Conservation (phyloP, 805 yeast species). For the Priceomyces carsonii region DNA sequence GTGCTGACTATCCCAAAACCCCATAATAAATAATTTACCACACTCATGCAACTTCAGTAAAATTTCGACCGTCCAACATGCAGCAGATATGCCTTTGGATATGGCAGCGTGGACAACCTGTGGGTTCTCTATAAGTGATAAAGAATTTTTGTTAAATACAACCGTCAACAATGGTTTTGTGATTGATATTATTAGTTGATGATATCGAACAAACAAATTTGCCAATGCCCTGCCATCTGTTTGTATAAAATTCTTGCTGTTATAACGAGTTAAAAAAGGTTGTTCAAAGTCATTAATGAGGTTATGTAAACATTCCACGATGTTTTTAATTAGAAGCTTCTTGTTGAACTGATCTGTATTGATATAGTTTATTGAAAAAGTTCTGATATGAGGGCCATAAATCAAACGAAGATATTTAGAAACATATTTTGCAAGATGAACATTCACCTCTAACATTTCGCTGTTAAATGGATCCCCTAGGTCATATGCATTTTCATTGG, state of each 20-base stretch:
- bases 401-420: slow-evolving; percentile 35
- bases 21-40: slow-evolving; percentile 31
- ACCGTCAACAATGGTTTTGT: slow-evolving; percentile 35
- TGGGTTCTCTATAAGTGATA: slow-evolving; percentile 21
- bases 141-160: slow-evolving; percentile 26
- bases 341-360: slow-evolving; percentile 42
- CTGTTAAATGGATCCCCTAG: slow-evolving; percentile 31
- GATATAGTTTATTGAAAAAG: slow-evolving; percentile 40
- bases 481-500: slow-evolving; percentile 30
- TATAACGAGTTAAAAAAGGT: slow-evolving; percentile 25
- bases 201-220: slow-evolving; percentile 36
- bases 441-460: slow-evolving; percentile 34
- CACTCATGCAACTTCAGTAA: slow-evolving; percentile 26
- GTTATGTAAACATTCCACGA: slow-evolving; percentile 27
- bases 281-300: slow-evolving; percentile 32
- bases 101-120: slow-evolving; percentile 26
- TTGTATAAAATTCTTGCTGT: slow-evolving; percentile 19
- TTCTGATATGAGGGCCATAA: slow-evolving; percentile 42
- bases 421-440: slow-evolving; percentile 39
- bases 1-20: slow-evolving; percentile 44
- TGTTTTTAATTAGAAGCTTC: slow-evolving; percentile 30
- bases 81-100: slow-evolving; percentile 27
- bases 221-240: slow-evolving; percentile 26
- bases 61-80: slow-evolving; percentile 32
- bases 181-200: slow-evolving; percentile 32